Base-by-base conservation (phyloP, 805 yeast species). In the Tetrapisispora phaffii region DNA sequence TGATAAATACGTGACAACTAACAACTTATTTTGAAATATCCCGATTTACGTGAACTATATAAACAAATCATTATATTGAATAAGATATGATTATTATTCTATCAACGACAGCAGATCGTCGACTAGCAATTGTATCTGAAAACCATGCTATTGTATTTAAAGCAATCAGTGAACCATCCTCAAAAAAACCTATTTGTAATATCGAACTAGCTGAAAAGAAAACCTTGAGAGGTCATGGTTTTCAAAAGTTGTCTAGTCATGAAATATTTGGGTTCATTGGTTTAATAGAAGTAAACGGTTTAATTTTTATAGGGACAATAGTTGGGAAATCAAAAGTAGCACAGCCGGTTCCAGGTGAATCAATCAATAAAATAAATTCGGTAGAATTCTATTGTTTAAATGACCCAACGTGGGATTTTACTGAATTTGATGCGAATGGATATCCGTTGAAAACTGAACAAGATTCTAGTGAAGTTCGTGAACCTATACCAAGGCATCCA, bases 341-440 rank as follows among this genome's bases (percentile, higher is more conserved):
- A 0, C 69, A 74, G 23, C 97, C 97, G 0, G 71, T 85, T 13
- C 80, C 82, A 0, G 76, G 76, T 33, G 95, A 93, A 60, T 71
- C 85, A 1, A 83, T 93, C 26, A 79, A 85, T 59, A 79, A 80
- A 55, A 89, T 93, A 35, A 75, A 72, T 57, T 78, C 79, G 15
- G 96, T 90, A 26, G 97, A 89, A 54, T 93, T 93, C 62, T 75
- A 82, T 53, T 83, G 95, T 47, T 66, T 93, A 44, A 77, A 80
- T 19, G 73, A 73, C 37, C 68, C 77, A 34, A 74, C 76, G 21
- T 90, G 95, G 95, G 97, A 93, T 65, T 84, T 76, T 51, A 67
- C 76, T n/a, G 82, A 77, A 28, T 59, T 84, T 24, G 90, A 84
- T 54, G 55, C 75, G 8, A 75, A 75, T 51, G 95, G 95, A 0